These are phyloP conservation scores for Pythium aquatile DNA, from an alignment of 352 stramenopile species.

Conservation along the genomic window DNA sequence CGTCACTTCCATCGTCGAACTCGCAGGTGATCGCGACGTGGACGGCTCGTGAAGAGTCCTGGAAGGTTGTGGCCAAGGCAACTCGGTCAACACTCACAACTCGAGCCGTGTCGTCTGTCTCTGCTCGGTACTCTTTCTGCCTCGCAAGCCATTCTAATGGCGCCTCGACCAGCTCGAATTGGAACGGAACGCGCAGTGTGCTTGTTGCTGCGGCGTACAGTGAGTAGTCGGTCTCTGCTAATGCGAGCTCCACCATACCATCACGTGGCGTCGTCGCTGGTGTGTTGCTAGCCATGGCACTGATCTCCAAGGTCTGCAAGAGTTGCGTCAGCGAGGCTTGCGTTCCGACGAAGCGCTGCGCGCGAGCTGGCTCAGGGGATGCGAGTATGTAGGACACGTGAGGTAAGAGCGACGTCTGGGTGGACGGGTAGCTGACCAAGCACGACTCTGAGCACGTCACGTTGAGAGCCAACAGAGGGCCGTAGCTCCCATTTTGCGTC, in stretches of 20 bases:
- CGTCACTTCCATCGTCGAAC: neutral
- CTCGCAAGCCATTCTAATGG: constrained; percentile 2
- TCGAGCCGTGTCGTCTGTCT: neutral
- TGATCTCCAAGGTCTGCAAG: constrained; percentile 9
- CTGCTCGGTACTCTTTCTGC: neutral
- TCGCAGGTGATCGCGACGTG: neutral
- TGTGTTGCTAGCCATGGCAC: neutral
- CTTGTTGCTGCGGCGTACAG: neutral
- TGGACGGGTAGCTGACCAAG: constrained; percentile 6
- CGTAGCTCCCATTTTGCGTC: neutral
- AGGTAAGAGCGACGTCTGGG: neutral
- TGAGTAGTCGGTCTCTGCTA: constrained; percentile 6
- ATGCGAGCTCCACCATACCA: neutral
- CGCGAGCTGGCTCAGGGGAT: neutral
- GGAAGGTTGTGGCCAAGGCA: neutral
- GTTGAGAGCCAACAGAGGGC: constrained; percentile 4
- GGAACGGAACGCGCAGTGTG: neutral
- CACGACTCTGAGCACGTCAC: constrained; percentile 17
- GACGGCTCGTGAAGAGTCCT: neutral
- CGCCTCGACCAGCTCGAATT: neutral
- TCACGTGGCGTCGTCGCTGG: neutral
- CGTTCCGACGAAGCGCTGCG: constrained; percentile 15
- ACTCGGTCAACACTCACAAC: constrained; percentile 7
- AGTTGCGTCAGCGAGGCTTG: constrained; percentile 5
- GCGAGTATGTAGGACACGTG: constrained; percentile 13